Base-by-base conservation (phyloP, 2,329 filamentous ascomycete species). In the Exutisphaerella laricina region DNA sequence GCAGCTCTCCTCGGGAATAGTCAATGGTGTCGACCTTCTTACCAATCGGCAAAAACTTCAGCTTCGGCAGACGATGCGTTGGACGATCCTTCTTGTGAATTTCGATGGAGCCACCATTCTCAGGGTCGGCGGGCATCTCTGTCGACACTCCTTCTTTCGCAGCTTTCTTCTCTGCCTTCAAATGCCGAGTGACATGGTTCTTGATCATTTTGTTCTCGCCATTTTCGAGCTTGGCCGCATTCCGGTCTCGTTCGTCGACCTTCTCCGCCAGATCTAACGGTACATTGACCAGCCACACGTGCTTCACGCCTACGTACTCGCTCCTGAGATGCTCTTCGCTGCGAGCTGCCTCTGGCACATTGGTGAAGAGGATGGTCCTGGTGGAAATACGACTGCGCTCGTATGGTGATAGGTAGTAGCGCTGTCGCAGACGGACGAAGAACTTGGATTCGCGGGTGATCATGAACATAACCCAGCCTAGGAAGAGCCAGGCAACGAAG, bases 1-100 rank as follows among this genome's bases (percentile, higher is more conserved):
- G 77, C 38, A 95, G 75, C 61, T 89, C 82, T 2, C 73, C 73
- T 30, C 90, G 83, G 48, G 82, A 83, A 80, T 87, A 95, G 49
- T 90, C 80, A 62, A 97, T 94, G 0, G 88, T 90, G 66, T 97
- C 88, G 14, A 94, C 86, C 61, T 90, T 90, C 58, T 85, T 79
- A 52, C 86, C 83, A 51, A 88, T 73, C 25, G 94, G 67, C 8
- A 75, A 72, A 58, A 82, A 83, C 41, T 53, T 53, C 20, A 56
- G 43, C 35, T 53, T 54, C 14, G 46, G 50, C 14, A 81, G 69
- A 23, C 79, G 78, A 59, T 94, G 88, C 1, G 82, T 79, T 1
- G 88, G 88, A 25, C 87, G 77, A 55, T 86, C 65, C 62, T 67
- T 70, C 38, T 64, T 60, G 13, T 61, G 82, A 48, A 74, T 72